phyloP scores from a whole-genome alignment of 345 rosid genomes.

The Populus pruinosa region DNA sequence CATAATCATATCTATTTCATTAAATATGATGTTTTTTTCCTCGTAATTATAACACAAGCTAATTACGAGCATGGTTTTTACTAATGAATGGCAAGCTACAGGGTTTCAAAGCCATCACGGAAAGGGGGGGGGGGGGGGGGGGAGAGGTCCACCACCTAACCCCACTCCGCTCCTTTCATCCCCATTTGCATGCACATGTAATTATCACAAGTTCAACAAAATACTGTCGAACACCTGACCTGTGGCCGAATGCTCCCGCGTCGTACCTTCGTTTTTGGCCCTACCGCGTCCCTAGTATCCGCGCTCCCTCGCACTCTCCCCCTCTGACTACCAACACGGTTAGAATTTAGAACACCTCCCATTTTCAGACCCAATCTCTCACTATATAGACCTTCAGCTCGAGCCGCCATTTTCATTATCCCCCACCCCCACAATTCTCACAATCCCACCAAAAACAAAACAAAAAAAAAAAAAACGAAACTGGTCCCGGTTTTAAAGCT shows the following conservation, averaged over 20 bases:
- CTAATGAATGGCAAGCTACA: not conserved
- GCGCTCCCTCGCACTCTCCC: not conserved
- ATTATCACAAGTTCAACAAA: not conserved
- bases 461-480: too few species aligned
- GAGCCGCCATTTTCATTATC: constrained; percentile 28
- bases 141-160: not conserved
- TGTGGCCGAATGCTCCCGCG: not conserved
- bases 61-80: too few species aligned
- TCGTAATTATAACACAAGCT: too few species aligned
- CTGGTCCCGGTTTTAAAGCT: not conserved
- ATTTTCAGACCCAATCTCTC: not conserved
- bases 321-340: constrained; percentile 28
- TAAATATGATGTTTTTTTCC: too few species aligned
- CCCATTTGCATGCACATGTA: too few species aligned
- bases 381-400: not conserved
- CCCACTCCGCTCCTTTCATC: too few species aligned
- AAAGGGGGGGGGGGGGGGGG: not conserved
- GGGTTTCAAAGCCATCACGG: not conserved
- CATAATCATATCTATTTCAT: too few species aligned
- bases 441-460: not conserved
- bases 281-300: constrained; percentile 18
- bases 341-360: not conserved
- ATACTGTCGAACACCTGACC: not conserved
- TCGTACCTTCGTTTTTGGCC: not conserved
- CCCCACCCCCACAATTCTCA: not conserved